Evolutionary conservation across 208 protist species (phyloP).

Genomic region (Wallacemonas rigidus): DNA sequence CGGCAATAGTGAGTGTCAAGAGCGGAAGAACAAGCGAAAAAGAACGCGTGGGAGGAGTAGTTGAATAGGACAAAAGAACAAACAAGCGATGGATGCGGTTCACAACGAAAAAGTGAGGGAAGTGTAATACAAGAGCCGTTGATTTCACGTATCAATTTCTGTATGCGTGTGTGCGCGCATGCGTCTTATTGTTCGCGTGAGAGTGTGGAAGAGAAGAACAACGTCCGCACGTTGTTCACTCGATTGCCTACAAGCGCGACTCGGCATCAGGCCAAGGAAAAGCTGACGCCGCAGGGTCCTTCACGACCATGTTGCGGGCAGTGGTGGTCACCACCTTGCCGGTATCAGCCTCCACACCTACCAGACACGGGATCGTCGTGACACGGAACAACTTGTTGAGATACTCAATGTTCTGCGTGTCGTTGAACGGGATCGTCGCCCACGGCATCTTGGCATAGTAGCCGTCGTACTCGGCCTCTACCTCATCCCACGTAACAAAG

Average conservation of each 20-base stretch:
- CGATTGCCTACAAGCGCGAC: conserved; percentile 13
- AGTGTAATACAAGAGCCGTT: too few relatives aligned
- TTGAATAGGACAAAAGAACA: too few relatives aligned
- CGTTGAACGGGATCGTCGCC: conserved; percentile 32
- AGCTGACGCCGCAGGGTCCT: conserved; percentile 36
- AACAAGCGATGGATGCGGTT: too few relatives aligned
- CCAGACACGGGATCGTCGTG: conserved; percentile 41
- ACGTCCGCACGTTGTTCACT: not conserved
- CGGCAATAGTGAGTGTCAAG: too few relatives aligned
- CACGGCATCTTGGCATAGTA: conserved; percentile 60
- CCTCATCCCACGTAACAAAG: conserved; percentile 49
- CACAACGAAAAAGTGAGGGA: too few relatives aligned
- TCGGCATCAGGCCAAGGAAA: conserved; percentile 42
- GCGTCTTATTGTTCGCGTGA: too few relatives aligned
- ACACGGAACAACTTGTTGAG: conserved; percentile 31
- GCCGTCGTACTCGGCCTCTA: conserved; percentile 30
- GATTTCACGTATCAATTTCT: too few relatives aligned
- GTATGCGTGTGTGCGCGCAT: too few relatives aligned
- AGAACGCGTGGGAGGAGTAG: too few relatives aligned
- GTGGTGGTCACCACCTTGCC: conserved; percentile 34
- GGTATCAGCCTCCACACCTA: conserved; percentile 39
- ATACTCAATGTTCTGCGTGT: conserved; percentile 14
- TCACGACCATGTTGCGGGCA: conserved; percentile 31
- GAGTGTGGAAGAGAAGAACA: too few relatives aligned
- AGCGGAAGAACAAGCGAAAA: too few relatives aligned